Evolutionary conservation across 2,329 filamentous ascomycete species (phyloP), one percentile per base, ranked within the genome.

Genomic region (Epichloe sylvatica): DNA sequence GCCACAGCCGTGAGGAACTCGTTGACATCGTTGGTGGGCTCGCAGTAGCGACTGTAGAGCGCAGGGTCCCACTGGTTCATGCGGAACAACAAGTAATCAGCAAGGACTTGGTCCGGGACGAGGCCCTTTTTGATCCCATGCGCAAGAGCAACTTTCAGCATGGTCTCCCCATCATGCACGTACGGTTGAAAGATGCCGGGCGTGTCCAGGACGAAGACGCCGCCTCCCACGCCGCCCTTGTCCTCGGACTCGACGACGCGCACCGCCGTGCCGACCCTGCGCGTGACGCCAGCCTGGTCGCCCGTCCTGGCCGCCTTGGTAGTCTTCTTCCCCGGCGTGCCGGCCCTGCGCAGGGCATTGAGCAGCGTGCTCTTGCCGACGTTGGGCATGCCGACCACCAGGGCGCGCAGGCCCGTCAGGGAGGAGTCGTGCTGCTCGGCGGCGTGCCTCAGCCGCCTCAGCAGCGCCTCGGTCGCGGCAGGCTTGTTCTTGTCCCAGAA

Each of bases 311-410:
- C 86, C 1, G 81, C 90, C 63, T 91, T 94, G 30, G 64, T 19
- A 19, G 17, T 55, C 15, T 62, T 61, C 35, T 58, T 59, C 19
- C 74, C 73, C 45, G 62, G 60, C 1, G 62, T 76, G 39, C 88
- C 87, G 17, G 75, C 71, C 39, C 74, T 77, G 19, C 92, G 83
- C 45, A 97, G 75, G 15, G 82, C 78, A 65, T 98, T 98, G 40
- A 98, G 78, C n/a, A 98, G 73, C 1, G 90, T 89, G 44, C 87
- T 94, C 68, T 98, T 98, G 36, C 92, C 92, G 0, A 95, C 87
- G 62, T 98, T 98, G 36, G 92, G 92, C 90, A 98, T 96, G 49
- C 92, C 92, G 13, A 97, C 90, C 1, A 97, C 79, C 64, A 98
- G 77, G 50, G 89, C 78, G 45, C 89, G 80, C 57, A 88, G 77